Conservation (phyloP, 108 stramenopile species). For the Cyclotella cryptica region DNA sequence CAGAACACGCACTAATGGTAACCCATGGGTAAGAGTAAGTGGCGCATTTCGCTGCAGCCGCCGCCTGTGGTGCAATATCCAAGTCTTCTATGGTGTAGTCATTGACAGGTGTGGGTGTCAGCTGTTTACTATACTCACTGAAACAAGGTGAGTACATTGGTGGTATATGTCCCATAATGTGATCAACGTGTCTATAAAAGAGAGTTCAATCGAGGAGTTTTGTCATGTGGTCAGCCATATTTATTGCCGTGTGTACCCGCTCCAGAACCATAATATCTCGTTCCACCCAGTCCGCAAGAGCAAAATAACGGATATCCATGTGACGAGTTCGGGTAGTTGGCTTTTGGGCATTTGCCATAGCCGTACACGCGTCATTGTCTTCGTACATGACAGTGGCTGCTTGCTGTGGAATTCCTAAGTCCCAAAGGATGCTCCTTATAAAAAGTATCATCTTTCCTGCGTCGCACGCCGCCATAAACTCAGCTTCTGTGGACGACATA, state of each 20-base stretch:
- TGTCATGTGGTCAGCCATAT: not conserved
- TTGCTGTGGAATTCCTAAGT: too few relatives aligned
- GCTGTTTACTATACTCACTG: not conserved
- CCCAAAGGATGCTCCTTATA: too few relatives aligned
- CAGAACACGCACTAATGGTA: not conserved
- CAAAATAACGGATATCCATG: not conserved
- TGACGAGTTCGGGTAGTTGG: too few relatives aligned
- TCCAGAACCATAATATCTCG: not conserved
- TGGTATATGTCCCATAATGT: not conserved
- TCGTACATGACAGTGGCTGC: too few relatives aligned
- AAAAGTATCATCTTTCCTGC: too few relatives aligned
- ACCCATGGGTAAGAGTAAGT: not conserved
- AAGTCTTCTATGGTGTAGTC: not conserved
- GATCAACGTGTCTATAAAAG: not conserved
- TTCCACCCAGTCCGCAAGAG: not conserved
- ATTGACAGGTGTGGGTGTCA: not conserved
- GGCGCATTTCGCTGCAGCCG: not conserved
- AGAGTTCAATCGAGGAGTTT: not conserved
- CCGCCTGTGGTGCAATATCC: not conserved
- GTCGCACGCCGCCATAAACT: too few relatives aligned
- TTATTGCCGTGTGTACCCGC: not conserved
- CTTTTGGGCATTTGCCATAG: too few relatives aligned
- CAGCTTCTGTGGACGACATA: too few relatives aligned
- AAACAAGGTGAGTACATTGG: not conserved
- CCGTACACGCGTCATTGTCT: too few relatives aligned